phyloP scores from a whole-genome alignment of 2,329 filamentous ascomycete genomes.

The Cordyceps javanica region DNA sequence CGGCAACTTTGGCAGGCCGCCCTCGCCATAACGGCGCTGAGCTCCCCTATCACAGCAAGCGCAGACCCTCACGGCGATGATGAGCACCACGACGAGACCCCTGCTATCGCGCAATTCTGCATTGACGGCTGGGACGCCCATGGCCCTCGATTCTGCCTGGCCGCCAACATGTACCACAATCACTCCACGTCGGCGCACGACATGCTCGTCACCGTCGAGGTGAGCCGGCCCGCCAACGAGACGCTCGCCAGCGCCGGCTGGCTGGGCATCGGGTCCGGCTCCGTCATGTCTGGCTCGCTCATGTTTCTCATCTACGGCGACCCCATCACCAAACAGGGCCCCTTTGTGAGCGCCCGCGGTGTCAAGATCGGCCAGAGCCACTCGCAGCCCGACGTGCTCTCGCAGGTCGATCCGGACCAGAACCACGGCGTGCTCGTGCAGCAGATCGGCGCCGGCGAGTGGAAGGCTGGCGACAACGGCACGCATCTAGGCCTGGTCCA shows the following conservation, averaged over 20 bases:
- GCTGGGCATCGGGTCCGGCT: constrained; percentile 11
- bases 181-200: constrained; percentile 12
- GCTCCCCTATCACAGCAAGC: neutral
- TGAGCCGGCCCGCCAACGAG: constrained; percentile 1
- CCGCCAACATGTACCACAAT: constrained; percentile 13
- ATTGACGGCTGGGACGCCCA: neutral
- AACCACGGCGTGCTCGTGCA: constrained; percentile 8
- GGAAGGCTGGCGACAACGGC: neutral
- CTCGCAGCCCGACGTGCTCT: neutral
- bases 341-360: constrained; percentile 11
- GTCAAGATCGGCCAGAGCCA: constrained; percentile 1
- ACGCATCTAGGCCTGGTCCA: neutral
- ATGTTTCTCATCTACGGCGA: constrained; percentile 15
- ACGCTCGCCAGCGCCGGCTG: constrained; percentile 6
- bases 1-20: neutral
- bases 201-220: constrained; percentile 11
- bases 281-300: constrained; percentile 10
- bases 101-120: constrained; percentile 10
- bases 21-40: neutral
- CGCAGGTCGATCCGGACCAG: neutral
- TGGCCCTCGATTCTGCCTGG: constrained; percentile 9
- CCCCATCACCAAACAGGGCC: neutral
- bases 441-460: constrained; percentile 3
- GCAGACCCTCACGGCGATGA: neutral
- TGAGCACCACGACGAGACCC: neutral